Evolutionary conservation across 2,329 filamentous ascomycete species (phyloP), one percentile per base, ranked within the genome.

Genomic region (Neofusicoccum ribis): DNA sequence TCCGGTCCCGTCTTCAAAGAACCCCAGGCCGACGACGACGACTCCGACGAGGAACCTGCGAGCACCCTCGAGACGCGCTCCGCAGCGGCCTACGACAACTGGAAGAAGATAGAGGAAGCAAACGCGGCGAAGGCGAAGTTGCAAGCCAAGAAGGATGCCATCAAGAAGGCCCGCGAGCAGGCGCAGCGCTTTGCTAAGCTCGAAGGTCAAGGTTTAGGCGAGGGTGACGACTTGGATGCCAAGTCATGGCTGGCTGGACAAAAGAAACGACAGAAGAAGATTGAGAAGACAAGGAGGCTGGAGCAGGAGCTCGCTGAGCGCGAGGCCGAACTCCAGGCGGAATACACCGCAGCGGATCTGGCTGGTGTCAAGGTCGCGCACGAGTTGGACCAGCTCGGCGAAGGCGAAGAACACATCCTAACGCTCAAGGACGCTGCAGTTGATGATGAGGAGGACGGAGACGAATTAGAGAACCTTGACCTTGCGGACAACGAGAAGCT

Each of bases 351-450:
- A 3, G 90, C 90, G 67, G 93, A 98, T 74, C 83, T 98, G 56
- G 90, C 92, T 0, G 95, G 94, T 43, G 89, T 99, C 71, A 95
- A 92, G 75, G 94, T 99, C 61, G 93, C 89, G 4, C 95, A 99
- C 76, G 92, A 97, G 75, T 79, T 93, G 66, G 87, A 86, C 4
- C 86, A 91, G 23, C 94, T 99, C 68, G 88, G 91, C 27, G 92
- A 92, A 61, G 90, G 87, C 17, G 83, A 91, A 66, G 93, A 97
- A 66, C 93, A 98, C 74, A 88, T 99, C 37, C 82, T 99, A 62
- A 97, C 94, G 0, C 85, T 99, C n/a, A 97, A 97, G 74, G 95
- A 99, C 78, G 87, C 91, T 0, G 92, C 91, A 0, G 92, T 99
- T 63, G 81, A 83, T 66, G 89, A 91, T 37, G 91, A 94, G 65